A percentile compares a stretch with the other conserved stretches of the same genome.
Conservation (phyloP, 169 alveolate species). For the Cryptosporidium meleagridis region DNA sequence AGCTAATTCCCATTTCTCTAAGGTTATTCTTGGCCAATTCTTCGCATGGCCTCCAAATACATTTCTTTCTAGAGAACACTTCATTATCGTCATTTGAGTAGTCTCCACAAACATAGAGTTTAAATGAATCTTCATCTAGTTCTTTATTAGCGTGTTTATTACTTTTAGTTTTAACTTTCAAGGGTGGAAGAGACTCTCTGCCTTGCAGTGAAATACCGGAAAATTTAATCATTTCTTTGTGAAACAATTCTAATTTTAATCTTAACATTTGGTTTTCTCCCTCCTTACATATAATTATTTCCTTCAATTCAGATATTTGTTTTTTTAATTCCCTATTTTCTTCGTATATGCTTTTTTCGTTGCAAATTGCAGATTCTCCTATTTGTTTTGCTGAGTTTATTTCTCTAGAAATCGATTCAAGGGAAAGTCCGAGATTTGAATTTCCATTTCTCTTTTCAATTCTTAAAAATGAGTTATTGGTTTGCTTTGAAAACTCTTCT, state of each 20-base stretch:
- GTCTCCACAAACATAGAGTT: constrained; percentile 38
- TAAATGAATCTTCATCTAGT: constrained; percentile 1
- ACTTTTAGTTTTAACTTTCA: constrained; percentile 36
- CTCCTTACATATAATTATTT: constrained; percentile 19
- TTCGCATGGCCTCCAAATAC: constrained; percentile 61
- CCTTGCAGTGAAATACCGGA: not conserved
- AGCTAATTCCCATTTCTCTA: constrained; percentile 37
- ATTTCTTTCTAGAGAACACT: constrained; percentile 4
- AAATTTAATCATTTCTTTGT: constrained; percentile 20
- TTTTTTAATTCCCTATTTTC: constrained; percentile 53
- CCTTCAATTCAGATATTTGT: constrained; percentile 58
- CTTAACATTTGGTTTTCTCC: constrained; percentile 36
- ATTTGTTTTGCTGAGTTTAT: constrained; percentile 10
- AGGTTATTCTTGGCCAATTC: constrained; percentile 17
- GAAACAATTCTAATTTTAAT: constrained; percentile 28
- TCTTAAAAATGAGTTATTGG: not conserved
- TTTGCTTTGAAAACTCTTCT: not conserved
- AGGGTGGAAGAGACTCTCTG: constrained; percentile 54
- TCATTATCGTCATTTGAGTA: constrained; percentile 4
- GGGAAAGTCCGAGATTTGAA: not conserved
- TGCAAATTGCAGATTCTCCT: not conserved
- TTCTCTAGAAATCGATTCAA: constrained; percentile 2
- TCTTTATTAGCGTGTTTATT: not conserved
- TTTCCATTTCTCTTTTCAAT: not conserved
- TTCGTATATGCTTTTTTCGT: constrained; percentile 30